phyloP scores from a whole-genome alignment of 2,329 filamentous ascomycete species.

The Clathrospora elynae region DNA sequence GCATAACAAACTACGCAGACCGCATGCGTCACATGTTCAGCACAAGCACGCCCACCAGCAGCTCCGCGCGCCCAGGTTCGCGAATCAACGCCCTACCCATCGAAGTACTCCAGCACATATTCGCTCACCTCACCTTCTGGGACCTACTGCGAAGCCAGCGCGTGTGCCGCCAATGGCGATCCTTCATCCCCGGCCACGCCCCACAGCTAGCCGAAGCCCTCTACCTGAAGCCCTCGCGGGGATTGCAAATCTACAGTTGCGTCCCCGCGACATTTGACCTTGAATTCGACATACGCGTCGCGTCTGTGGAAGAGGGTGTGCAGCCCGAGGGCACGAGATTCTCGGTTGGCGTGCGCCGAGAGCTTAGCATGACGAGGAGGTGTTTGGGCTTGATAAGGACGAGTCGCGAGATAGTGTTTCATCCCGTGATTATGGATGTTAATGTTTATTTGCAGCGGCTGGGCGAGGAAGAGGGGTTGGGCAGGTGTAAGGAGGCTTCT shows the following conservation, averaged over 20 bases:
- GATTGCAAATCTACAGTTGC: constrained; percentile 19
- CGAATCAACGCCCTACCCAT: constrained; percentile 16
- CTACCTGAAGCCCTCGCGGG: constrained; percentile 18
- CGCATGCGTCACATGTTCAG: constrained; percentile 21
- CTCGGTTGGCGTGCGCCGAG: constrained; percentile 4
- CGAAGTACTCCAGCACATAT: constrained; percentile 19
- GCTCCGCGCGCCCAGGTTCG: too few relatives aligned
- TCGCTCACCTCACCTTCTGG: constrained; percentile 20
- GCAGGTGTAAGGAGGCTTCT: not conserved
- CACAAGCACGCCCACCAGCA: not conserved
- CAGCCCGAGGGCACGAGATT: constrained; percentile 7
- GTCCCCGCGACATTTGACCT: constrained; percentile 17
- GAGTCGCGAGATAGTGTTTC: constrained; percentile 20
- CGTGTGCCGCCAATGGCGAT: constrained; percentile 16
- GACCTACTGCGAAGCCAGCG: constrained; percentile 14
- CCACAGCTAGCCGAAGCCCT: constrained; percentile 12
- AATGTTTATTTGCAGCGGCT: constrained; percentile 7
- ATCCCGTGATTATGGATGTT: constrained; percentile 13
- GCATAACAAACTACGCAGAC: constrained; percentile 24
- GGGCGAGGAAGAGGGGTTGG: not conserved
- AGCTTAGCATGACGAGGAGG: constrained; percentile 10
- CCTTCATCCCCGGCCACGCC: constrained; percentile 19
- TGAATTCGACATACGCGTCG: constrained; percentile 10
- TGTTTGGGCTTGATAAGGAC: constrained; percentile 17
- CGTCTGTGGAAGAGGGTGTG: constrained; percentile 2